These are phyloP conservation scores for Apiotrichum brassicae DNA, from an alignment of 1,284 basidiomycete genomes.

Conservation along the genomic window DNA sequence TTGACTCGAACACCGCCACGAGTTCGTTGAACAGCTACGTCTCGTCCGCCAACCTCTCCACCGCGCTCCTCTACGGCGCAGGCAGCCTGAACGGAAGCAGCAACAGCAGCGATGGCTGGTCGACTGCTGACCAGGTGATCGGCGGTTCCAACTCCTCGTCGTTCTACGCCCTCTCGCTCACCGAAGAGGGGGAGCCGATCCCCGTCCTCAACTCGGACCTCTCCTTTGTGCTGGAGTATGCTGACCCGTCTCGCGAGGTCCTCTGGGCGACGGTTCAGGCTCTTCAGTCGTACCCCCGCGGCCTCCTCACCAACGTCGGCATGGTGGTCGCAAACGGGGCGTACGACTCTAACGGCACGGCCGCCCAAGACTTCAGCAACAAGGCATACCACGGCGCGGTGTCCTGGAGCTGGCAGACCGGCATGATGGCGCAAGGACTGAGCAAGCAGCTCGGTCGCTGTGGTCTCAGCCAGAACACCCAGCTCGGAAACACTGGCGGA, in stretches of 20 bases:
- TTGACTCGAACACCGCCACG: constrained; percentile 39
- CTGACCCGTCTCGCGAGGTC: constrained; percentile 35
- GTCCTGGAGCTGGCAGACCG: constrained; percentile 50
- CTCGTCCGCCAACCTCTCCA: constrained; percentile 42
- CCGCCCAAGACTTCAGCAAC: constrained; percentile 41
- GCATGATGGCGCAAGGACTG: constrained; percentile 49
- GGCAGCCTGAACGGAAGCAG: constrained; percentile 19
- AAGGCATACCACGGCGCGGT: constrained; percentile 51
- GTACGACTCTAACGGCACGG: constrained; percentile 43
- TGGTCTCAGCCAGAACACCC: constrained; percentile 13
- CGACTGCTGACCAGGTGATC: constrained; percentile 9
- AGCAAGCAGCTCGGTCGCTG: constrained; percentile 47
- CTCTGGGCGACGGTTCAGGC: constrained; percentile 46
- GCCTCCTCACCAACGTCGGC: constrained; percentile 23
- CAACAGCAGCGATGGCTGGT: constrained; percentile 8
- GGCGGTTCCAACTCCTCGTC: constrained; percentile 8
- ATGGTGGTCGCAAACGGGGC: constrained; percentile 51
- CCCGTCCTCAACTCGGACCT: constrained; percentile 48
- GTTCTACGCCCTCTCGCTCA: constrained; percentile 46
- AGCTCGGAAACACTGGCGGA: constrained; percentile 8
- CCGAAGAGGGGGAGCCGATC: constrained; percentile 35
- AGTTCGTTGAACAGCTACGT: constrained; percentile 49
- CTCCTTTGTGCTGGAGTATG: constrained; percentile 48
- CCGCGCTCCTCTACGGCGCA: constrained; percentile 30
- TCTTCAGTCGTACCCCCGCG: constrained; percentile 49